These are phyloP conservation scores for Aschersonia sp. DNA, from an alignment of 2,329 filamentous ascomycete genomes.

Conservation along the genomic window DNA sequence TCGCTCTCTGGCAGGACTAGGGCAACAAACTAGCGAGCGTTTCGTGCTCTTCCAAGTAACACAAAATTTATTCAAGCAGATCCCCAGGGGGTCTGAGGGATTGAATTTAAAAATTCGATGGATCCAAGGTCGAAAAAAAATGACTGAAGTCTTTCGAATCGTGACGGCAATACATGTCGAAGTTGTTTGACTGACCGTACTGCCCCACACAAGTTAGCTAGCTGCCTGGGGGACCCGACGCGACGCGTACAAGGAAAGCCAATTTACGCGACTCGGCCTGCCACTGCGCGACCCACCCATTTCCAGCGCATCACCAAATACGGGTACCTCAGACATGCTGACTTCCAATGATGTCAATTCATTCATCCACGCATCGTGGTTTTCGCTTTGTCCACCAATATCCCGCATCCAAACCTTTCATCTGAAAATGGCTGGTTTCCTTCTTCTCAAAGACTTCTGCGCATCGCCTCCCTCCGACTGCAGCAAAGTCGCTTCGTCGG, in stretches of 20 bases:
- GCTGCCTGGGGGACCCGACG: neutral
- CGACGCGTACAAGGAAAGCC: neutral
- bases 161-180: no score
- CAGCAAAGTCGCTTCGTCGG: slow-evolving; percentile 12
- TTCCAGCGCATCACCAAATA: no score
- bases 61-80: no score
- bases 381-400: neutral
- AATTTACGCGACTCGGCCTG: neutral
- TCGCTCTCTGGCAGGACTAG: neutral
- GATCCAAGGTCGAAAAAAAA: no score
- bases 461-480: slow-evolving; percentile 8
- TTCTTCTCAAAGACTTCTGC: slow-evolving; percentile 12
- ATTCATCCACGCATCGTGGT: neutral
- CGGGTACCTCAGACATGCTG: no score
- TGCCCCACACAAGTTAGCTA: neutral
- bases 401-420: neutral
- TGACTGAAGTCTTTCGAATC: no score
- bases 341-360: no score
- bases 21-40: neutral
- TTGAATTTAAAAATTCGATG: no score
- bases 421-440: slow-evolving; percentile 1
- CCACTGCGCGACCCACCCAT: neutral
- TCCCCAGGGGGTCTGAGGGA: no score
- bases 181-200: neutral
- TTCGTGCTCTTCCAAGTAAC: neutral